Conservation (phyloP, 441 rosid genomes). For the Gossypium armourianum region DNA sequence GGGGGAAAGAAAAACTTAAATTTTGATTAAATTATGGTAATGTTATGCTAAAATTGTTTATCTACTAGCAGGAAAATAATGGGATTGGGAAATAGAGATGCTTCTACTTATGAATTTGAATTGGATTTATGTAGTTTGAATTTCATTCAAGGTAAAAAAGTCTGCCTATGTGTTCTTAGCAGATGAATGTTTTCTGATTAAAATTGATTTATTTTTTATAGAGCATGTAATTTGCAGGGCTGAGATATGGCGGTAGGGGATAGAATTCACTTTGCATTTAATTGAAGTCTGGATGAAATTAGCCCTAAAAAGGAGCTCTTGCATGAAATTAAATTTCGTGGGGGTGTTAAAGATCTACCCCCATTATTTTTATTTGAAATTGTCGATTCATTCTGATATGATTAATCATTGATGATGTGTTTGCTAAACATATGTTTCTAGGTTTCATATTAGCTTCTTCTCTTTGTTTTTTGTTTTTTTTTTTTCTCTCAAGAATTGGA, state of each 20-base stretch:
- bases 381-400: background rate
- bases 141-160: background rate
- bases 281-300: background rate
- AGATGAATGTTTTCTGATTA: background rate
- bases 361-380: background rate
- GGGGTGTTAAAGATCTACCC: background rate
- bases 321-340: conserved; percentile 6
- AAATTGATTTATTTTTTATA: background rate
- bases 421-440: background rate
- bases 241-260: background rate
- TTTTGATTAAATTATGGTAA: background rate
- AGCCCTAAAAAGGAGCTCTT: background rate
- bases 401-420: background rate
- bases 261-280: background rate
- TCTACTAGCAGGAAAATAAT: background rate
- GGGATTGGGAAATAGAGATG: background rate
- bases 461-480: background rate
- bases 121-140: background rate
- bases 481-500: background rate
- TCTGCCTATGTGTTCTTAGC: background rate
- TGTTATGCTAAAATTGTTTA: background rate
- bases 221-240: background rate
- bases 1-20: background rate
- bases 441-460: background rate
- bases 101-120: background rate